Conservation (phyloP, 495 filamentous ascomycete genomes). For the Pyronema omphalodes region DNA sequence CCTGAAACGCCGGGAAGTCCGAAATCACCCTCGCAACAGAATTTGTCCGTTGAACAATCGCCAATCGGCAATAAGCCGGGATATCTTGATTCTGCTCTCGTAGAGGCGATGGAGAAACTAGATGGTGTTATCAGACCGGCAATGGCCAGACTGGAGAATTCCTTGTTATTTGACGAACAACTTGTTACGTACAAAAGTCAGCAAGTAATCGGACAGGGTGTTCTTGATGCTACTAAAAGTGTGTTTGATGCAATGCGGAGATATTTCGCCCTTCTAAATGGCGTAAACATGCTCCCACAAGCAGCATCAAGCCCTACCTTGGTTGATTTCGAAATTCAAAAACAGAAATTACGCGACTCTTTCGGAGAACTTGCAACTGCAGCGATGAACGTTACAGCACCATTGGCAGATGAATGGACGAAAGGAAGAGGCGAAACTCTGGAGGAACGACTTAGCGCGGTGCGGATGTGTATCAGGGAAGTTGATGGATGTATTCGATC, state of each 20-base stretch:
- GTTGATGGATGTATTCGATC: slow-evolving; percentile 75
- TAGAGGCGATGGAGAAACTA: slow-evolving; percentile 71
- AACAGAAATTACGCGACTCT: slow-evolving; percentile 81
- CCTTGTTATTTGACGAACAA: slow-evolving; percentile 14
- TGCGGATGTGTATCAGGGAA: slow-evolving; percentile 54
- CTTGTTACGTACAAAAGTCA: slow-evolving; percentile 14
- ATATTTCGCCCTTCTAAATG: slow-evolving; percentile 22
- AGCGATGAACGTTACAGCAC: slow-evolving; percentile 73
- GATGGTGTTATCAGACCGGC: slow-evolving; percentile 27
- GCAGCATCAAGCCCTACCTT: slow-evolving; percentile 55
- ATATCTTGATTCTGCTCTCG: slow-evolving; percentile 47
- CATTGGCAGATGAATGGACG: slow-evolving; percentile 87
- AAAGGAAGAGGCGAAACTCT: slow-evolving; percentile 76
- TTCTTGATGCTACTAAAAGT: slow-evolving; percentile 12
- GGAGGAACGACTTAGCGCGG: slow-evolving; percentile 68
- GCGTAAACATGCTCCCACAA: slow-evolving; percentile 17
- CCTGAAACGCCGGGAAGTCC: slow-evolving; percentile 5
- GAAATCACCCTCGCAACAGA: not conserved
- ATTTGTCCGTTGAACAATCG: slow-evolving; percentile 17
- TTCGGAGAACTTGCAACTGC: slow-evolving; percentile 73
- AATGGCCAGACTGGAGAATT: slow-evolving; percentile 56
- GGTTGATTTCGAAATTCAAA: slow-evolving; percentile 70
- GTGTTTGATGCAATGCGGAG: slow-evolving; percentile 19
- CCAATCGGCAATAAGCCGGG: slow-evolving; percentile 22
- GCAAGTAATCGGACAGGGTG: slow-evolving; percentile 10